phyloP scores from a whole-genome alignment of 2,329 filamentous ascomycete genomes.

The Metarhizium brunneum region DNA sequence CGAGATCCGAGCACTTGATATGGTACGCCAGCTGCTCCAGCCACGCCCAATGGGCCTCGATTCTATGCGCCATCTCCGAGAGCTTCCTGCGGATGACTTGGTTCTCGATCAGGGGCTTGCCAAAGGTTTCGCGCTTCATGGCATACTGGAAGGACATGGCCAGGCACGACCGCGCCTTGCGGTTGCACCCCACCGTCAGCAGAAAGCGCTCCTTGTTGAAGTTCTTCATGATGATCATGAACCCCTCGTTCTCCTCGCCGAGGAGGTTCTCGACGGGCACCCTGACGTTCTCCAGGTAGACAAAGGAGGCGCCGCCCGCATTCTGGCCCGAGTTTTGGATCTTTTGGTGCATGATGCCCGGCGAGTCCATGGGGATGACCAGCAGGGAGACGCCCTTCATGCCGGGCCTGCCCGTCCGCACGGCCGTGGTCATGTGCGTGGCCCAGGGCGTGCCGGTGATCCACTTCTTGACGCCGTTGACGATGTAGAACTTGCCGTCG shows the following conservation, averaged over 20 bases:
- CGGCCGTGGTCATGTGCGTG: slow-evolving; percentile 52
- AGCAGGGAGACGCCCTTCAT: slow-evolving; percentile 45
- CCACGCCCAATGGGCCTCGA: slow-evolving; percentile 54
- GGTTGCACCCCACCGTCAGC: slow-evolving; percentile 46
- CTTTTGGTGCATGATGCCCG: slow-evolving; percentile 39
- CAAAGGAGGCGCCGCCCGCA: slow-evolving; percentile 49
- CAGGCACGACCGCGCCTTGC: slow-evolving; percentile 46
- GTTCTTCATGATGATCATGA: slow-evolving; percentile 46
- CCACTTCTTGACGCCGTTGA: slow-evolving; percentile 62
- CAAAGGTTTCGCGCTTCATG: slow-evolving; percentile 45
- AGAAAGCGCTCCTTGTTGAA: slow-evolving; percentile 52
- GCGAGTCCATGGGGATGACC: slow-evolving; percentile 40
- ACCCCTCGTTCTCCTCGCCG: slow-evolving; percentile 45
- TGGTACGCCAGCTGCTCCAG: slow-evolving; percentile 52
- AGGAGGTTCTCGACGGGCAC: slow-evolving; percentile 35
- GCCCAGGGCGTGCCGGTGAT: slow-evolving; percentile 55
- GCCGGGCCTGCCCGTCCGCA: slow-evolving; percentile 47
- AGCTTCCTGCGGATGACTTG: slow-evolving; percentile 53
- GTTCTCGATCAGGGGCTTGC: slow-evolving; percentile 45
- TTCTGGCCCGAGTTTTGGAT: slow-evolving; percentile 60
- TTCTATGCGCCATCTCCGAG: slow-evolving; percentile 45
- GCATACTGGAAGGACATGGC: slow-evolving; percentile 44
- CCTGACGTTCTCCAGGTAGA: slow-evolving; percentile 45
- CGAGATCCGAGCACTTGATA: slow-evolving; percentile 23
- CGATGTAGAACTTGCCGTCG: slow-evolving; percentile 43